These are phyloP conservation scores for Spiraea crenata DNA, from an alignment of 331 rosid species.

Conservation along the genomic window DNA sequence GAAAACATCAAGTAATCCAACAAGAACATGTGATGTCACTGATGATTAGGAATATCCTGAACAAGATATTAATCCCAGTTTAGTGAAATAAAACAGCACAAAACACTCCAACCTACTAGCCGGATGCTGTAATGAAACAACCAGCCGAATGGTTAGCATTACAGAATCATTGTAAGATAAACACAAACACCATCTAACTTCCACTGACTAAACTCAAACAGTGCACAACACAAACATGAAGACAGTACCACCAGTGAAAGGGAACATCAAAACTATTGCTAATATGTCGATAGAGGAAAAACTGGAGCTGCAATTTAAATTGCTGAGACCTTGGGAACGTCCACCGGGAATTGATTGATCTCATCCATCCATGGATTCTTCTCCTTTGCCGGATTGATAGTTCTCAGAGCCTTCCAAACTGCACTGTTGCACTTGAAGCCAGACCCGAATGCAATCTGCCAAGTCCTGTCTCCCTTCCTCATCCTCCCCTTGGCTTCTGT, in stretches of 20 bases:
- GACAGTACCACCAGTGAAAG: background rate
- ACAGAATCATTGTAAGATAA: background rate
- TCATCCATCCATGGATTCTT: slow-evolving; percentile 61
- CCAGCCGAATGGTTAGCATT: background rate
- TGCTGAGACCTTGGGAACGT: slow-evolving; percentile 45
- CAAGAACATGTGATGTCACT: background rate
- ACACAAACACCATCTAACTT: background rate
- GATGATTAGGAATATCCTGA: background rate
- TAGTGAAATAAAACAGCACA: background rate
- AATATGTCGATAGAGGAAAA: slow-evolving; percentile 4
- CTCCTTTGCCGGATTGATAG: slow-evolving; percentile 41
- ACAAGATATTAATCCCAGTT: background rate
- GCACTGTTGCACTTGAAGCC: slow-evolving; percentile 60
- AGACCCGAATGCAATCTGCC: slow-evolving; percentile 62
- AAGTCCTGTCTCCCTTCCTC: slow-evolving; percentile 49
- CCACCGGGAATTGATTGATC: slow-evolving; percentile 45
- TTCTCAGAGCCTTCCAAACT: slow-evolving; percentile 55
- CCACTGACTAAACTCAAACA: background rate
- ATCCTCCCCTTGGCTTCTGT: slow-evolving; percentile 53
- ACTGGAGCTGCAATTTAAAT: slow-evolving; percentile 2
- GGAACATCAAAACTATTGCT: background rate
- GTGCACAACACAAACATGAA: background rate
- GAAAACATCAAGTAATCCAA: too few species aligned
- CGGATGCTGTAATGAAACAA: background rate
- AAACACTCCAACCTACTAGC: background rate